Base-by-base conservation (phyloP, 352 stramenopile species). In the Pythium sukuiense region DNA sequence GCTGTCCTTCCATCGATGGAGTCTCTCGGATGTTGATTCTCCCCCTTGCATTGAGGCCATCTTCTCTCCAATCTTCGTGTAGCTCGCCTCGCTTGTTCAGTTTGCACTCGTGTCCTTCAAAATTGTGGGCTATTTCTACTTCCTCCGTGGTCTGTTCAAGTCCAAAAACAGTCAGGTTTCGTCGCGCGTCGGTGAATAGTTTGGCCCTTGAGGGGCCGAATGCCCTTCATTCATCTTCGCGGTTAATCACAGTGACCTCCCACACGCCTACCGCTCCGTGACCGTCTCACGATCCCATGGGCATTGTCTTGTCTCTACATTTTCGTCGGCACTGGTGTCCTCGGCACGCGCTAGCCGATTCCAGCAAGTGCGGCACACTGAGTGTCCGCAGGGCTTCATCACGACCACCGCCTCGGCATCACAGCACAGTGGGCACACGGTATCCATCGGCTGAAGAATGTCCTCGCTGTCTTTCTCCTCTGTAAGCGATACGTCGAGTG, bases 221-320 rank as follows among this genome's bases (percentile, higher is more conserved):
- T 18, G 16, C 14, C 26, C 33, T 54, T 54, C 46, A 54, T 54
- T 54, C 29, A 24, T 29, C 9, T 52, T 54, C 7, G 46, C 26
- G 6, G 46, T 32, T 54, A 33, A 32, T 54, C 46, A 54, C 46
- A 54, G n/a, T 54, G 26, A 1, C 3, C 6, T 12, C 24, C 41
- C n/a, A 18, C 26, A 49, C 63, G 55, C 29, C n/a, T 46, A 55
- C 27, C 43, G 50, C 69, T 80, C 77, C 20, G 73, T 75, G 29
- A 87, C 82, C 9, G 69, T 30, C 33, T 87, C 77, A 20, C 82
- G 79, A 73, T 90, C 82, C 82, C 82, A 89, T 9, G 82, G 82
- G 70, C 82, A 90, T 58, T 80, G 56, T 16, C 71, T 70, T 41
- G 35, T 49, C 32, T 70, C 58, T 29, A 32, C 20, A 63, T 18